Percentiles rank a stretch among this genome's conserved stretches.
phyloP scores from a whole-genome alignment of 1,139 yeast species.

The Saccharomycopsis phalli region DNA sequence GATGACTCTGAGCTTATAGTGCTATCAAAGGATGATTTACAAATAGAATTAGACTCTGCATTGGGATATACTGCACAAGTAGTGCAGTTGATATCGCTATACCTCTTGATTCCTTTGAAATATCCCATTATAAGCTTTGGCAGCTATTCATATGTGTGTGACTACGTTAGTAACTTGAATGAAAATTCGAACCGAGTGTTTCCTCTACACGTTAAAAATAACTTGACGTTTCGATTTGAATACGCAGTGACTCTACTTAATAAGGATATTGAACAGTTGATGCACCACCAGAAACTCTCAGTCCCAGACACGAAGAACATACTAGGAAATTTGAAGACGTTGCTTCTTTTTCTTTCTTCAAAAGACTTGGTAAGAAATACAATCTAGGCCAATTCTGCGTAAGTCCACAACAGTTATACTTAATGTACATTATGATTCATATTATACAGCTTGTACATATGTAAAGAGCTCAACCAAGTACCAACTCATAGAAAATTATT shows the following conservation, averaged over 20 bases:
- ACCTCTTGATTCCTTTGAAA: conserved; percentile 17
- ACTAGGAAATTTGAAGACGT: conserved; percentile 20
- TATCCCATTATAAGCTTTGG: conserved; percentile 19
- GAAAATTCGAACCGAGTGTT: conserved; percentile 9
- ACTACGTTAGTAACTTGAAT: conserved; percentile 17
- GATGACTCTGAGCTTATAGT: conserved; percentile 1
- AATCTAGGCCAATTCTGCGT: no score
- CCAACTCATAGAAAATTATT: conserved; percentile 62
- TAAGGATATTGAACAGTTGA: conserved; percentile 18
- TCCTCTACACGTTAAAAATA: conserved; percentile 17
- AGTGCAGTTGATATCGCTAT: conserved; percentile 14
- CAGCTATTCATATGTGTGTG: conserved; percentile 17
- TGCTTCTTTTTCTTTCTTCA: conserved; percentile 18
- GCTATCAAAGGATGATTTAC: conserved; percentile 12
- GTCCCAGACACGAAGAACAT: conserved; percentile 17
- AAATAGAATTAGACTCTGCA: conserved; percentile 19
- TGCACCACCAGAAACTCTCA: conserved; percentile 9
- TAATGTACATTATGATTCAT: no score
- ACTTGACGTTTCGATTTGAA: conserved; percentile 14
- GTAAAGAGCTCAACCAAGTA: conserved; percentile 61
- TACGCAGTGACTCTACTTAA: conserved; percentile 18
- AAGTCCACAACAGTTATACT: no score
- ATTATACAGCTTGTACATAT: no score
- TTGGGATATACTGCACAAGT: conserved; percentile 17
- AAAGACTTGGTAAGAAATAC: conserved; percentile 14